Evolutionary conservation across 2,329 filamentous ascomycete genomes (phyloP).

Genomic region (Albifimbria verrucaria): DNA sequence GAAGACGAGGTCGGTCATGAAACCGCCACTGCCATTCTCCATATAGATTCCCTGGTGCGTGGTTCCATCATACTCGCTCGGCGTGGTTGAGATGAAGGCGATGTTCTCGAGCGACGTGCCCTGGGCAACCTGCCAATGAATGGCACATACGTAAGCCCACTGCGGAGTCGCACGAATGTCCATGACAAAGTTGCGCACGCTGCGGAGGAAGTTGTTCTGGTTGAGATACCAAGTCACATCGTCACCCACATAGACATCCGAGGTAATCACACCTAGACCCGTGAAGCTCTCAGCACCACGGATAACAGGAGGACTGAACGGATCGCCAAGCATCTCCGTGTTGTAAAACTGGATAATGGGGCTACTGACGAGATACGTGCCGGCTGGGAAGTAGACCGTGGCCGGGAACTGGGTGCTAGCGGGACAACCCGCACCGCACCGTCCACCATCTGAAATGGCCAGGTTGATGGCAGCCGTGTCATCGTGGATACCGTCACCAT

Average conservation of each 20-base stretch:
- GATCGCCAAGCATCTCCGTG: conserved; percentile 51
- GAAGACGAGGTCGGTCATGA: conserved; percentile 59
- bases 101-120: conserved; percentile 51
- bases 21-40: conserved; percentile 35
- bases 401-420: conserved; percentile 27
- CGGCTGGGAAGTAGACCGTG: conserved; percentile 29
- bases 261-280: conserved; percentile 50
- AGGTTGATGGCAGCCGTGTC: conserved; percentile 53
- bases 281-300: conserved; percentile 49
- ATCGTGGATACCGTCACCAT: conserved; percentile 34
- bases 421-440: conserved; percentile 23
- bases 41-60: conserved; percentile 22
- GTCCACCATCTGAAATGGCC: conserved; percentile 35
- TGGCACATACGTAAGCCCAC: conserved; percentile 34
- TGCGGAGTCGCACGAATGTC: conserved; percentile 39
- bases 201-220: conserved; percentile 61
- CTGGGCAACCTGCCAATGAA: conserved; percentile 61
- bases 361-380: conserved; percentile 54
- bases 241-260: conserved; percentile 33
- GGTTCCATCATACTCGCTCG: too few relatives aligned
- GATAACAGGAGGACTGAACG: conserved; percentile 54
- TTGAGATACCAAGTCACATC: conserved; percentile 21
- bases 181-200: conserved; percentile 63
- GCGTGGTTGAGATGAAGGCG: too few relatives aligned
- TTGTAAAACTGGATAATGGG: conserved; percentile 62